Base-by-base conservation (phyloP, 177 flowering plant genomes). In the Vitis hybrid region DNA sequence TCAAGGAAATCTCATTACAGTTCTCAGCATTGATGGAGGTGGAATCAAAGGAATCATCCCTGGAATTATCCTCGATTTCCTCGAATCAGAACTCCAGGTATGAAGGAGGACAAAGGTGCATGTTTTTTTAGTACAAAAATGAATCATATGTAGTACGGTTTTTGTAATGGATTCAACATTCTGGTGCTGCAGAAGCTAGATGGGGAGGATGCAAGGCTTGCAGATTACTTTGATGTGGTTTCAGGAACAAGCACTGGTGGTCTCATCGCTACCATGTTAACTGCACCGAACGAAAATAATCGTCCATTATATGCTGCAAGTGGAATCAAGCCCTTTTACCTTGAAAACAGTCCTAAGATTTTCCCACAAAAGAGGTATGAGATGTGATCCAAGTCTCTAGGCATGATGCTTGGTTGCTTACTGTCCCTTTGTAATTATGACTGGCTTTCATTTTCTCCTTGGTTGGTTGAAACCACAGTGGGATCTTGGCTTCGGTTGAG, bases 211-310 rank as follows among this genome's bases (percentile, higher is more conserved):
- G 91, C 81, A 11, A 83, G 91, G 62, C 64, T 88, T 51, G 88
- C 87, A 48, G 92, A 86, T 70, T 88, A 88, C 59, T 88, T 88
- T 49, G 92, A 88, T 51, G 84, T 88, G 39, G 75, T 88, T n/a
- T 69, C 86, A 5, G 92, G 90, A 55, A 88, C 92, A 8, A 88
- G 92, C 71, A 88, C 90, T 0, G 92, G 90, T 0, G 92, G 92
- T 32, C 83, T 88, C 3, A 79, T 86, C 48, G 80, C 87, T 0
- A 82, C 87, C 62, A 88, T 88, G 92, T 64, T 88, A 56, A 67
- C 89, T n/a, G 74, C 88, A 7, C 92, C 92, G 11, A 56, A 83
- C 23, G 69, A 79, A 57, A 34, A 82, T 3, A 66, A 73, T 5
- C 86, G 90, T 13, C 89, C 91, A 9, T 19, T 81, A 0, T 84